phyloP scores from a whole-genome alignment of 768 basidiomycete genomes.

The Leccinum barrowsii region DNA sequence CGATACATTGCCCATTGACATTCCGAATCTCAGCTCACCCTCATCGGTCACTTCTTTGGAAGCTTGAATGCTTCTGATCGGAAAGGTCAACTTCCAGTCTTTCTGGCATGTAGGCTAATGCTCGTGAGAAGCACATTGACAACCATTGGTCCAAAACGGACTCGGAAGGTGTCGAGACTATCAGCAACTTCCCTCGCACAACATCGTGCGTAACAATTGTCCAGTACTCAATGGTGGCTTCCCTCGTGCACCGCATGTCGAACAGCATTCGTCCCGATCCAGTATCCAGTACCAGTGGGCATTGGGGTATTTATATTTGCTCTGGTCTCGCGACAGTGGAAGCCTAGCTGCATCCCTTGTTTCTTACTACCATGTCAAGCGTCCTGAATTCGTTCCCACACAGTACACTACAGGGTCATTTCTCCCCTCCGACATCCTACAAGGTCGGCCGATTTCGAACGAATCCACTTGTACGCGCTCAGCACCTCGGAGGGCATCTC shows the following conservation, averaged over 20 bases:
- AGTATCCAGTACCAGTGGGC: background rate
- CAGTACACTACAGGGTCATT: background rate
- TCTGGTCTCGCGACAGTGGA: background rate
- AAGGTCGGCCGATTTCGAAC: background rate
- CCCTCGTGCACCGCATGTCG: background rate
- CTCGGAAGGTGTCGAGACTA: no score
- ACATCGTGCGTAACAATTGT: no score
- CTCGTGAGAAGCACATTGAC: no score
- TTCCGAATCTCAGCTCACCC: no score
- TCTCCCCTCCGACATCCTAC: background rate
- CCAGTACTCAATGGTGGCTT: background rate
- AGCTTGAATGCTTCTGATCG: no score
- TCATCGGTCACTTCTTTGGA: no score
- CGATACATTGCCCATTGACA: no score
- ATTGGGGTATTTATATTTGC: background rate
- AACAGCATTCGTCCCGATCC: background rate
- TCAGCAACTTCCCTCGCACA: no score
- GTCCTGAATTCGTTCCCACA: background rate
- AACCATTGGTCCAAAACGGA: no score
- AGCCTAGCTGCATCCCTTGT: background rate
- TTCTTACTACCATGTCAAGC: background rate
- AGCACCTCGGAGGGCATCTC: slow-evolving; percentile 28
- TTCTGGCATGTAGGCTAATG: no score
- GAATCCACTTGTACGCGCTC: slow-evolving; percentile 12
- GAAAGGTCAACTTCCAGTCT: no score